phyloP scores from a whole-genome alignment of 2,329 filamentous ascomycete genomes.

The Colletotrichum kahawae region DNA sequence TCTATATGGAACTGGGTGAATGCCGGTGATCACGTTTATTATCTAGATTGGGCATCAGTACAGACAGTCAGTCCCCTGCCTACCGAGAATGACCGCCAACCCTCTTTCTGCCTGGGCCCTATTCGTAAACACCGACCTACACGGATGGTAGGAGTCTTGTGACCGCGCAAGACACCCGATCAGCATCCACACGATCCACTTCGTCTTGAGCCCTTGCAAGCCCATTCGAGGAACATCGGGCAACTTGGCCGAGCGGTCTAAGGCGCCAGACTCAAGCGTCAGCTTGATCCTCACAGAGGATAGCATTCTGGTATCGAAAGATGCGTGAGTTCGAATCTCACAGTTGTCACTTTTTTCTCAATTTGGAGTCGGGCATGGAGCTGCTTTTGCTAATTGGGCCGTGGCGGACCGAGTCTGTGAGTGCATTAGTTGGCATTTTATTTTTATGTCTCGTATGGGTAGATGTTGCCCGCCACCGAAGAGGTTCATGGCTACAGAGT shows the following conservation, averaged over 20 bases:
- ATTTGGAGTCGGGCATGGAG: background rate
- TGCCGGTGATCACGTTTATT: background rate
- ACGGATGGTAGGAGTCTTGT: background rate
- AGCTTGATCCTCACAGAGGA: background rate
- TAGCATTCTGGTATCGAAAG: conserved; percentile 21
- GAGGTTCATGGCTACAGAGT: background rate
- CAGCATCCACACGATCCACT: background rate
- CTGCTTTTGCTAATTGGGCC: background rate
- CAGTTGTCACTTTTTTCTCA: conserved; percentile 4
- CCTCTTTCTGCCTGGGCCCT: background rate
- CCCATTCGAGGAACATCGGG: background rate
- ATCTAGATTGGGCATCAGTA: background rate
- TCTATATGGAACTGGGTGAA: background rate
- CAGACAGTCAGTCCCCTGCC: background rate
- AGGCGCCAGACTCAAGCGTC: conserved; percentile 21
- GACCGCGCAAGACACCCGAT: background rate
- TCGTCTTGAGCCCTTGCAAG: background rate
- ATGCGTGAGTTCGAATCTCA: conserved; percentile 23
- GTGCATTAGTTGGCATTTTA: too few species aligned
- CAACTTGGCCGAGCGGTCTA: conserved; percentile 23
- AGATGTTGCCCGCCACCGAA: background rate
- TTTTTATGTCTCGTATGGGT: background rate
- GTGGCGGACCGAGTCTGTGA: too few species aligned
- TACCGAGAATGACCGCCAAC: background rate
- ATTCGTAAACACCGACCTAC: background rate